Conservation (phyloP, 176 grass and related monocot genomes). For the Carex myosuroides region DNA sequence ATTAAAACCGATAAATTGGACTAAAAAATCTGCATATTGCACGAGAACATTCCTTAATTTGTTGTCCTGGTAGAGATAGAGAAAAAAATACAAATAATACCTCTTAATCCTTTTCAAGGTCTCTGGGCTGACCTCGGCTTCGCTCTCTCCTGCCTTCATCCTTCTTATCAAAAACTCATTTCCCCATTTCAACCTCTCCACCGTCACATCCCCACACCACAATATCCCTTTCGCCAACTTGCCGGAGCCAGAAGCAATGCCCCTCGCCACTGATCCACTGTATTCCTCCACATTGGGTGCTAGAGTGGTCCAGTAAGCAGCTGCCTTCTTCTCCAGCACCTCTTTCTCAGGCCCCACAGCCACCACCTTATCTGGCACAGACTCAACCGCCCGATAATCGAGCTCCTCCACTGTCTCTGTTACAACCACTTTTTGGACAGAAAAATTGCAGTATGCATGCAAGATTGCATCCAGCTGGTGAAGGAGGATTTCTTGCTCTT, state of each 20-base stretch:
- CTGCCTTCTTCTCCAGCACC: slow-evolving; percentile 38
- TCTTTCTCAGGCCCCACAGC: neutral
- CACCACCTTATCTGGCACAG: slow-evolving; percentile 27
- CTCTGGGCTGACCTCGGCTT: slow-evolving; percentile 55
- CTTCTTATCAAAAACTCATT: slow-evolving; percentile 61
- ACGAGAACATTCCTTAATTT: neutral
- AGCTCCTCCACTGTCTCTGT: neutral
- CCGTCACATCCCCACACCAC: slow-evolving; percentile 75
- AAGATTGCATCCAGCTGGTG: slow-evolving; percentile 42
- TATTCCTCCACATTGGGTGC: slow-evolving; percentile 87
- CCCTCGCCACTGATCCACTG: slow-evolving; percentile 44
- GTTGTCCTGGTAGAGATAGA: neutral
- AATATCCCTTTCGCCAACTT: slow-evolving; percentile 56
- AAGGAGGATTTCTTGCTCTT: slow-evolving; percentile 21
- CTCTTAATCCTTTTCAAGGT: slow-evolving; percentile 67
- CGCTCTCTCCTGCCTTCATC: slow-evolving; percentile 35
- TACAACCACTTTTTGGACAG: slow-evolving; percentile 44
- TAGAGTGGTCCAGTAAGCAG: slow-evolving; percentile 79
- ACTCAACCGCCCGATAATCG: slow-evolving; percentile 14
- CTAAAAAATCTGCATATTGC: neutral
- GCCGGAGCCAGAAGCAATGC: slow-evolving; percentile 48
- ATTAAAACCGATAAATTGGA: neutral
- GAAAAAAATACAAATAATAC: slow-evolving; percentile 17
- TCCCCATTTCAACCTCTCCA: slow-evolving; percentile 62
- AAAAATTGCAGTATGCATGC: slow-evolving; percentile 43